Percentiles rank a stretch among this genome's conserved stretches.
Evolutionary conservation across 2,329 filamentous ascomycete genomes (phyloP).

Genomic region (Fusarium fracticaudum): DNA sequence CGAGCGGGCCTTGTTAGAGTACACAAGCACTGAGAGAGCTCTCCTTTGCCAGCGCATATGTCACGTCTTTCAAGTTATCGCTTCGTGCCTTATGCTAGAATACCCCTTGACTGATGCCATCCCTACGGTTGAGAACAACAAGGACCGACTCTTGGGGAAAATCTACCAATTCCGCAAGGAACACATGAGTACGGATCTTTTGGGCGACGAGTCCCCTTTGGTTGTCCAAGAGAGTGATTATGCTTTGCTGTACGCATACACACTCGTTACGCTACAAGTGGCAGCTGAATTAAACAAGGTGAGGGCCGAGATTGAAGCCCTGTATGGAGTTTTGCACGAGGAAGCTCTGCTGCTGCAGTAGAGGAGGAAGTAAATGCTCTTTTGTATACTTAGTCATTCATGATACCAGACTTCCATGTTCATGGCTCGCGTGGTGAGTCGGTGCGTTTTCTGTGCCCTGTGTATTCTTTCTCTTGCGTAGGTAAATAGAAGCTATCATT

Average conservation of each 20-base stretch:
- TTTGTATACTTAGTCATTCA: conserved; percentile 3
- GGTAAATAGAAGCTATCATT: conserved; percentile 1
- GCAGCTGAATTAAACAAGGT: conserved; percentile 71
- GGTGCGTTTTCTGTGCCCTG: neutral
- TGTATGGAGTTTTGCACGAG: conserved; percentile 71
- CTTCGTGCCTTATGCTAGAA: conserved; percentile 92
- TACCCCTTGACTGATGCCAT: conserved; percentile 91
- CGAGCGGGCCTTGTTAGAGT: conserved; percentile 81
- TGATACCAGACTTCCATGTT: neutral
- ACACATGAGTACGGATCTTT: conserved; percentile 54
- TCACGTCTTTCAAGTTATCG: conserved; percentile 86
- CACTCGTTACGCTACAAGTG: conserved; percentile 72
- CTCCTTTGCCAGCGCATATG: conserved; percentile 89
- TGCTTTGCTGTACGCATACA: conserved; percentile 92
- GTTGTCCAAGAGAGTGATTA: conserved; percentile 80
- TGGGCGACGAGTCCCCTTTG: conserved; percentile 41
- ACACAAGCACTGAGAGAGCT: conserved; percentile 80
- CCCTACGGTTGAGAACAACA: conserved; percentile 80
- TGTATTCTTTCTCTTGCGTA: neutral
- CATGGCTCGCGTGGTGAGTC: neutral
- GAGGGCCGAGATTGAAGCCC: conserved; percentile 67
- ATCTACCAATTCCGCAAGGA: conserved; percentile 87
- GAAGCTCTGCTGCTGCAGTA: conserved; percentile 67
- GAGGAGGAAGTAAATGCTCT: conserved; percentile 11
- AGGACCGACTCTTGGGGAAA: conserved; percentile 85